A percentile compares a stretch with the other conserved stretches of the same genome.
Conservation (phyloP, 805 yeast genomes). For the Candida cerambycidarum region DNA sequence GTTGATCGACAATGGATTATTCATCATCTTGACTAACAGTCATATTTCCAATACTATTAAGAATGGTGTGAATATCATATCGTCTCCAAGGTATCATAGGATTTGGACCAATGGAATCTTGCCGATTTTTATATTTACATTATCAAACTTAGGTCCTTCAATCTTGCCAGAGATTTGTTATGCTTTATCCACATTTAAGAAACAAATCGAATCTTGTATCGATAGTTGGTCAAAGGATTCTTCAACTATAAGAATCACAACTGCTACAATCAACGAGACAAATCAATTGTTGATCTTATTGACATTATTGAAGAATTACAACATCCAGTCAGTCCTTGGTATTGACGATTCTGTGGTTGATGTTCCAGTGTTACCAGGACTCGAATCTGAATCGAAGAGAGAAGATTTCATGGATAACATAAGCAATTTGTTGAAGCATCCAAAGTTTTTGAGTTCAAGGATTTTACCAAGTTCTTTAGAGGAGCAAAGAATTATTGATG, state of each 20-base stretch:
- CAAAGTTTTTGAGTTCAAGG: slow-evolving; percentile 74
- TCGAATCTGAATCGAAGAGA: slow-evolving; percentile 59
- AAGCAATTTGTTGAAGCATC: slow-evolving; percentile 78
- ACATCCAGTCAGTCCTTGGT: slow-evolving; percentile 48
- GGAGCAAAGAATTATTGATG: slow-evolving; percentile 60
- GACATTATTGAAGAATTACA: slow-evolving; percentile 53
- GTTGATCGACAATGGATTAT: slow-evolving; percentile 61
- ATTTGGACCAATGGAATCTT: slow-evolving; percentile 87
- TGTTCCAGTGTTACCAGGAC: slow-evolving; percentile 51
- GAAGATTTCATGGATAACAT: slow-evolving; percentile 60
- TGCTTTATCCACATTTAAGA: slow-evolving; percentile 60
- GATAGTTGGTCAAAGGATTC: slow-evolving; percentile 68
- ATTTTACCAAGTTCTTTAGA: slow-evolving; percentile 62
- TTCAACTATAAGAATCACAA: slow-evolving; percentile 36
- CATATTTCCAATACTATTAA: slow-evolving; percentile 68
- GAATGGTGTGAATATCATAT: slow-evolving; percentile 57
- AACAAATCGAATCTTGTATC: slow-evolving; percentile 64
- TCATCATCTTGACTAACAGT: slow-evolving; percentile 68
- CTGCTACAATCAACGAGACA: slow-evolving; percentile 40
- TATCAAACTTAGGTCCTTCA: slow-evolving; percentile 62
- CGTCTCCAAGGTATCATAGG: slow-evolving; percentile 59
- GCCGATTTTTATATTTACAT: slow-evolving; percentile 59
- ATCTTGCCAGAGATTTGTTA: slow-evolving; percentile 64
- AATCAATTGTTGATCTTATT: slow-evolving; percentile 65
- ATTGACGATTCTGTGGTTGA: slow-evolving; percentile 18